A percentile compares a stretch with the other conserved stretches of the same genome.
Conservation (phyloP, 257 asterid genomes). For the Sherardia arvensis region DNA sequence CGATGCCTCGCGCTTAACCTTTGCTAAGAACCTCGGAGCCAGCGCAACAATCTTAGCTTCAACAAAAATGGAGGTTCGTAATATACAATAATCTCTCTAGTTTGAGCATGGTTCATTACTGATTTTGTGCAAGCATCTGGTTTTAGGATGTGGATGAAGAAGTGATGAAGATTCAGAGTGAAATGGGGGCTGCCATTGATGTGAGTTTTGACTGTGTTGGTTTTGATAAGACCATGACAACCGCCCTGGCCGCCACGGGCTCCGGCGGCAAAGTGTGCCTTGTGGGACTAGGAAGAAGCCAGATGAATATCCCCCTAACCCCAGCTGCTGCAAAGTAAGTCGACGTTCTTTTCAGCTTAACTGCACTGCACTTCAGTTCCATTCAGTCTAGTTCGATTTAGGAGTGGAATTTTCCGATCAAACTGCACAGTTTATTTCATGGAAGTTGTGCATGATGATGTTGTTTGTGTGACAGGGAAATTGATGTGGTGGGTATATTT, state of each 20-base stretch:
- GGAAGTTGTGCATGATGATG: not conserved
- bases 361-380: too few relatives aligned
- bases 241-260: constrained; percentile 70
- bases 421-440: not conserved
- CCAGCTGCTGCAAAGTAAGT: constrained; percentile 82
- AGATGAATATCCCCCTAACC: constrained; percentile 77
- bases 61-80: constrained; percentile 36
- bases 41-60: constrained; percentile 63
- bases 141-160: constrained; percentile 62
- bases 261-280: constrained; percentile 93
- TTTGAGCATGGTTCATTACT: not conserved
- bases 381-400: too few relatives aligned
- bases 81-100: not conserved
- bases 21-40: constrained; percentile 79
- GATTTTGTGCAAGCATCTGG: not conserved
- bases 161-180: constrained; percentile 47
- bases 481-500: constrained; percentile 81
- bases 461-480: constrained; percentile 49
- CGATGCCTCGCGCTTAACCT: constrained; percentile 62
- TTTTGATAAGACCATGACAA: constrained; percentile 72
- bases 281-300: constrained; percentile 73
- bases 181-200: constrained; percentile 49
- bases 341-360: too few relatives aligned
- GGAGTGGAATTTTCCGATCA: too few relatives aligned
- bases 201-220: constrained; percentile 85